Evolutionary conservation across 2,329 filamentous ascomycete genomes (phyloP).

Genomic region (Sclerotinia trifoliorum): DNA sequence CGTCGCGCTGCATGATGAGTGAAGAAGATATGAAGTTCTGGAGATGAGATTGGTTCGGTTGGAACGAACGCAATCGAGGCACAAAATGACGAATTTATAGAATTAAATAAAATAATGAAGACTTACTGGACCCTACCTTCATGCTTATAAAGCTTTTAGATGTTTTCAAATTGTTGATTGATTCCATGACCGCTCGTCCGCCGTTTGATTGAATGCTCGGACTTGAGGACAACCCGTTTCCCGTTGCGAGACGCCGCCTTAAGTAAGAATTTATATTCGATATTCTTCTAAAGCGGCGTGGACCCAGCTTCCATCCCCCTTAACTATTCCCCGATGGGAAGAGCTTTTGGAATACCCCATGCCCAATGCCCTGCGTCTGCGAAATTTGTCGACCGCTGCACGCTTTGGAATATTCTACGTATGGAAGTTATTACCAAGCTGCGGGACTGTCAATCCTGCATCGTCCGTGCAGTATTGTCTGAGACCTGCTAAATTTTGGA

Average conservation of each 20-base stretch:
- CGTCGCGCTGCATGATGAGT: constrained; percentile 6
- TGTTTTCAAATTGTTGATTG: not conserved
- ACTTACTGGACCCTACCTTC: not conserved
- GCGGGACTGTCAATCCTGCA: not conserved
- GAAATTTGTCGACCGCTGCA: not conserved
- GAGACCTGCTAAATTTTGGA: not conserved
- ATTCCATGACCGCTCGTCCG: not conserved
- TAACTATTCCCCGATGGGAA: not conserved
- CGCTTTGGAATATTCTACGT: not conserved
- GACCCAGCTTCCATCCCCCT: not conserved
- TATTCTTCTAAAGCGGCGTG: not conserved
- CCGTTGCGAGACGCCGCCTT: not conserved
- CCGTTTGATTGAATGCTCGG: not conserved
- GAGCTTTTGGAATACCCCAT: too few species aligned
- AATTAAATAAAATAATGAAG: not conserved
- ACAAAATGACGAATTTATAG: not conserved
- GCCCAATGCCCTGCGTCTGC: not conserved
- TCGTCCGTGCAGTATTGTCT: not conserved
- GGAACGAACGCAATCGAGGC: not conserved
- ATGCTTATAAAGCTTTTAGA: constrained; percentile 8
- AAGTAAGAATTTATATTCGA: rapidly evolving
- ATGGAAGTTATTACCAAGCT: not conserved
- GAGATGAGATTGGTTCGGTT: constrained; percentile 15
- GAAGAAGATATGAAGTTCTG: not conserved
- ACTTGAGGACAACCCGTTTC: not conserved